These are phyloP conservation scores for Pseudevernia furfuracea DNA, from an alignment of 495 filamentous ascomycete genomes.

Conservation along the genomic window DNA sequence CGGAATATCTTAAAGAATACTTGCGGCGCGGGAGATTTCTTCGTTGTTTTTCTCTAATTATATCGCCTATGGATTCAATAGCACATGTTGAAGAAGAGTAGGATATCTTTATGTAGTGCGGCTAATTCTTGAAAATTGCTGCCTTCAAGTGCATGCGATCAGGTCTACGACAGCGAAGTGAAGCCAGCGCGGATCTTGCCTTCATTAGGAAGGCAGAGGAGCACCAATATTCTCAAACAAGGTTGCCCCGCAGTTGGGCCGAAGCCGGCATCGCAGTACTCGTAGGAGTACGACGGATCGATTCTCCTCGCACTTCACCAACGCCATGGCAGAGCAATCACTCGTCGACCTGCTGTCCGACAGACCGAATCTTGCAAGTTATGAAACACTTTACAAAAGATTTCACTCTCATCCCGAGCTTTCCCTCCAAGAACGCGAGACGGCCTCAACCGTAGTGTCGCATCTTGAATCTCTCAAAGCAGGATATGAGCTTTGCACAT, in stretches of 20 bases:
- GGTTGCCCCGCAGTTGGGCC: conserved; percentile 1
- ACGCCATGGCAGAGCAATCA: conserved; percentile 5
- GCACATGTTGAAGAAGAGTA: background rate
- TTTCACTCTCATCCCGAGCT: conserved; percentile 53
- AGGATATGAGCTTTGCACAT: conserved; percentile 35
- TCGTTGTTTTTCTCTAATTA: background rate
- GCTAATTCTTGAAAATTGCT: background rate
- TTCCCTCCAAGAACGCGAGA: conserved; percentile 45
- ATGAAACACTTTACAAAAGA: conserved; percentile 48
- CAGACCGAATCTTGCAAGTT: conserved; percentile 25
- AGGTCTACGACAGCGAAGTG: background rate
- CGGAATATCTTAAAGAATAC: background rate
- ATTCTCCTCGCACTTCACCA: background rate
- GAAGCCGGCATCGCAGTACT: background rate
- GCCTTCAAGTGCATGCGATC: background rate
- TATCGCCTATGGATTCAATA: background rate
- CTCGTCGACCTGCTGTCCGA: background rate
- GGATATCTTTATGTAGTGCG: background rate
- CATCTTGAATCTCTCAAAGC: conserved; percentile 28
- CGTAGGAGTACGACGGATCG: too few relatives aligned
- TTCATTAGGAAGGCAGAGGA: background rate
- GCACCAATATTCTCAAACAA: too few relatives aligned
- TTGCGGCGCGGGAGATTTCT: background rate
- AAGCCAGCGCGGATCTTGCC: conserved; percentile 1
- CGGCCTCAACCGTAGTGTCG: conserved; percentile 36